A percentile compares a stretch with the other conserved stretches of the same genome.
These are phyloP conservation scores for Fagopyrum esculentum DNA, from an alignment of 148 eudicot genomes.

Conservation along the genomic window DNA sequence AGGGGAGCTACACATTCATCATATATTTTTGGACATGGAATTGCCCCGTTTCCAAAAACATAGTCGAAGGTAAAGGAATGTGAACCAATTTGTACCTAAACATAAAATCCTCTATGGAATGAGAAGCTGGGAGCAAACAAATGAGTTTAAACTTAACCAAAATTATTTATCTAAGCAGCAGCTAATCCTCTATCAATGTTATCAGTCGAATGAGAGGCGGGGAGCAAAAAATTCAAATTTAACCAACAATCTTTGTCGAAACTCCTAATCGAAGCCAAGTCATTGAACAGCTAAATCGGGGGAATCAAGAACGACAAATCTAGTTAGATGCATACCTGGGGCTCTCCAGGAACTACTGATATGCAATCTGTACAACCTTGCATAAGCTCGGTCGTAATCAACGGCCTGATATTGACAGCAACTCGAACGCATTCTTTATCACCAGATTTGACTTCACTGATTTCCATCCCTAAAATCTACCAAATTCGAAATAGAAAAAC, in stretches of 20 bases:
- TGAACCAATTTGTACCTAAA: slow-evolving; percentile 80
- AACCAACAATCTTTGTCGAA: not conserved
- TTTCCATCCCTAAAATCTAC: slow-evolving; percentile 26
- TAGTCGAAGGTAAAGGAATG: slow-evolving; percentile 72
- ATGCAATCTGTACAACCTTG: slow-evolving; percentile 69
- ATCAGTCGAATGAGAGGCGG: no score
- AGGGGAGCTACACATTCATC: slow-evolving; percentile 66
- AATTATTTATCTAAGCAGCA: not conserved
- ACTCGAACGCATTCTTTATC: slow-evolving; percentile 56
- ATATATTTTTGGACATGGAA: slow-evolving; percentile 44
- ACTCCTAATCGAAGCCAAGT: not conserved
- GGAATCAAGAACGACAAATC: not conserved
- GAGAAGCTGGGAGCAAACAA: not conserved
- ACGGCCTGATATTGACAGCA: slow-evolving; percentile 68
- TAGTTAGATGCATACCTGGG: slow-evolving; percentile 40
- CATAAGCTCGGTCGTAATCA: slow-evolving; percentile 64
- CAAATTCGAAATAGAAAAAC: not conserved
- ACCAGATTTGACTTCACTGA: slow-evolving; percentile 22
- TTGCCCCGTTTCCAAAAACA: slow-evolving; percentile 57
- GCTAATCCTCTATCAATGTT: not conserved
- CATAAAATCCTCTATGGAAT: not conserved
- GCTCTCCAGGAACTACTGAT: slow-evolving; percentile 50
- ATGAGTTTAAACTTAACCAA: slow-evolving; percentile 1
- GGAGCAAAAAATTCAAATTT: no score
- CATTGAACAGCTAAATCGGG: not conserved